Conservation (phyloP, 2,329 filamentous ascomycete species). For the Sordariomycetes sp. region DNA sequence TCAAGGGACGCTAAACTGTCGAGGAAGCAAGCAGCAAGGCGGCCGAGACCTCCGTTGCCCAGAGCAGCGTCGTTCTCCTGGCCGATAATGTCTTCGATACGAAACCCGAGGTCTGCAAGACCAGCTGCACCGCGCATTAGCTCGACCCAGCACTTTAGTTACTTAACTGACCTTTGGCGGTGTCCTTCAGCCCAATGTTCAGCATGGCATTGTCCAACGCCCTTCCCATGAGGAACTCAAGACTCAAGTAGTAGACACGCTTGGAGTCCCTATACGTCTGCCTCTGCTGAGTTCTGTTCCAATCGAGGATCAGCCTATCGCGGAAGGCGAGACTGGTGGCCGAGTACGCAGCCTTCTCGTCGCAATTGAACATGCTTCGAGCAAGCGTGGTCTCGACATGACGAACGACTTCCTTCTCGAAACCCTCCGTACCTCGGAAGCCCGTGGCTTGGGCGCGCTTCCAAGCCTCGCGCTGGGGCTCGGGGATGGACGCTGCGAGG, state of each 20-base stretch:
- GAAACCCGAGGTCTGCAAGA: slow-evolving; percentile 82
- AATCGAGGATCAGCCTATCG: slow-evolving; percentile 86
- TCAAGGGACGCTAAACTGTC: slow-evolving; percentile 93
- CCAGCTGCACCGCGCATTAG: slow-evolving; percentile 52
- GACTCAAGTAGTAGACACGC: slow-evolving; percentile 91
- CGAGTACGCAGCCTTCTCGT: slow-evolving; percentile 86
- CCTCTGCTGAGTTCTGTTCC: slow-evolving; percentile 96
- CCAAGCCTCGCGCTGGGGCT: slow-evolving; percentile 78
- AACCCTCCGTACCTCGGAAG: slow-evolving; percentile 74
- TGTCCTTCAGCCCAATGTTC: slow-evolving; percentile 81
- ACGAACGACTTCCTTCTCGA: slow-evolving; percentile 77
- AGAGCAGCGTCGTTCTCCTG: slow-evolving; percentile 96
- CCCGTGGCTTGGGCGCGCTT: slow-evolving; percentile 52
- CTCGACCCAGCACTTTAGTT: neutral
- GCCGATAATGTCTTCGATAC: slow-evolving; percentile 87
- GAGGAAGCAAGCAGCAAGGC: slow-evolving; percentile 91
- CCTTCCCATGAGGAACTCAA: slow-evolving; percentile 96
- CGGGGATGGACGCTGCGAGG: slow-evolving; percentile 63
- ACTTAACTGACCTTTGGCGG: slow-evolving; percentile 58
- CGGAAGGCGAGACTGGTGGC: slow-evolving; percentile 88
- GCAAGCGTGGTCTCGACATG: slow-evolving; percentile 96
- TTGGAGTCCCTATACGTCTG: slow-evolving; percentile 89
- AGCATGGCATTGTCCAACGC: slow-evolving; percentile 98
- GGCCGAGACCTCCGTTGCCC: slow-evolving; percentile 90
- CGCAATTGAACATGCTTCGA: slow-evolving; percentile 95